Percentiles rank a stretch among this genome's conserved stretches.
phyloP scores from a whole-genome alignment of 495 filamentous ascomycete genomes.

The Evernia prunastri region DNA sequence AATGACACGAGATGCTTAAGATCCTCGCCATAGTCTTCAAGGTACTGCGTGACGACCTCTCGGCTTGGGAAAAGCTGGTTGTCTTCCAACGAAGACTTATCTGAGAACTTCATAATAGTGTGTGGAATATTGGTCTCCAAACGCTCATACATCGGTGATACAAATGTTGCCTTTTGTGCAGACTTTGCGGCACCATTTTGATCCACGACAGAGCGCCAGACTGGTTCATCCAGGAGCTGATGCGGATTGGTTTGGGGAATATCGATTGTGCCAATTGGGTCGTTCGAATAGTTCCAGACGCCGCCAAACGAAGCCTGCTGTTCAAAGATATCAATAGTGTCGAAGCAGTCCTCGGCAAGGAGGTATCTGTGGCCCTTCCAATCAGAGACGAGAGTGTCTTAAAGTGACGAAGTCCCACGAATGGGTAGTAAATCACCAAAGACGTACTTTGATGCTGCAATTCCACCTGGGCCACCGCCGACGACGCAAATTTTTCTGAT shows the following conservation, averaged over 20 bases:
- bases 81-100: constrained; percentile 55
- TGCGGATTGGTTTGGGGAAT: constrained; percentile 43
- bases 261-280: constrained; percentile 7
- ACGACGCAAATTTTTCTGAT: constrained; percentile 52
- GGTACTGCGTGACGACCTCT: constrained; percentile 60
- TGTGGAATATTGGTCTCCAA: constrained; percentile 87
- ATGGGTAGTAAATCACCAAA: background rate
- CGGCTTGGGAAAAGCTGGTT: constrained; percentile 67
- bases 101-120: constrained; percentile 71
- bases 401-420: background rate
- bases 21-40: constrained; percentile 64
- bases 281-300: constrained; percentile 63
- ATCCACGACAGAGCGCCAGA: constrained; percentile 29
- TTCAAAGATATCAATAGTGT: constrained; percentile 71
- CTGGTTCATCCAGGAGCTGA: constrained; percentile 37
- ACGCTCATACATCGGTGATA: constrained; percentile 72
- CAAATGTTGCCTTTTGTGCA: constrained; percentile 37
- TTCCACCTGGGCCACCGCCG: constrained; percentile 63
- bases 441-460: constrained; percentile 54
- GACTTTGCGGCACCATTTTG: constrained; percentile 22
- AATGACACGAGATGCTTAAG: constrained; percentile 50
- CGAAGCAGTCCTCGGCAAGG: constrained; percentile 63
- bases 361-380: constrained; percentile 53
- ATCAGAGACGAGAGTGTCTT: background rate
- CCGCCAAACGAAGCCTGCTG: constrained; percentile 70